A percentile compares a stretch with the other conserved stretches of the same genome.
Evolutionary conservation across 768 basidiomycete species (phyloP).

Genomic region (Lenzites betulinus): DNA sequence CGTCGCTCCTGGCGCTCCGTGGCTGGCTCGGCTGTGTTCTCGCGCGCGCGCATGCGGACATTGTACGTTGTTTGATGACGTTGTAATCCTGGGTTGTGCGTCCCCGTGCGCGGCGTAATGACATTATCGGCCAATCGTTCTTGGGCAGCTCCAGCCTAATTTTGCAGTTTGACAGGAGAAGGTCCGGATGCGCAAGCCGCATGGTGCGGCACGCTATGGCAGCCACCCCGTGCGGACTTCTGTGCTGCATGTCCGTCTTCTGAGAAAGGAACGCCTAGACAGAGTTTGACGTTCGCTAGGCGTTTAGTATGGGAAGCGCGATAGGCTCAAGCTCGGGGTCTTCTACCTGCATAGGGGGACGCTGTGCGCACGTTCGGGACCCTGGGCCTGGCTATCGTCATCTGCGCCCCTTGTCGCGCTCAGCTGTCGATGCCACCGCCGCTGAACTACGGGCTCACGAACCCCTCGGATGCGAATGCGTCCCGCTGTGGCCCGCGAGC

Average conservation of each 20-base stretch:
- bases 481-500: background rate
- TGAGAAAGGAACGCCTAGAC: background rate
- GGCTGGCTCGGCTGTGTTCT: background rate
- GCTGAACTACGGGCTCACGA: too few species aligned
- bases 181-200: too few species aligned
- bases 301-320: background rate
- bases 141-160: background rate
- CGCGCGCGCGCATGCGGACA: slow-evolving; percentile 8
- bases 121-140: background rate
- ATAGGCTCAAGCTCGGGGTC: slow-evolving; percentile 1
- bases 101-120: slow-evolving; percentile 4
- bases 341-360: background rate
- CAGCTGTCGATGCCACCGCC: background rate
- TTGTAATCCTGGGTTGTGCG: background rate
- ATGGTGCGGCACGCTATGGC: too few species aligned
- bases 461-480: too few species aligned
- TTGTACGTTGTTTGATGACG: slow-evolving; percentile 19
- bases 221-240: background rate
- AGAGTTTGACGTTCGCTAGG: background rate
- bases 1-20: background rate
- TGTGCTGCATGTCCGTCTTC: background rate
- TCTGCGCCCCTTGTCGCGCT: background rate
- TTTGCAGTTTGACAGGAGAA: background rate
- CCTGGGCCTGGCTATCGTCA: background rate
- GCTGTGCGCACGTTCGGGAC: background rate